Base-by-base conservation (phyloP, 75 land plant species). In the Picea glauca region DNA sequence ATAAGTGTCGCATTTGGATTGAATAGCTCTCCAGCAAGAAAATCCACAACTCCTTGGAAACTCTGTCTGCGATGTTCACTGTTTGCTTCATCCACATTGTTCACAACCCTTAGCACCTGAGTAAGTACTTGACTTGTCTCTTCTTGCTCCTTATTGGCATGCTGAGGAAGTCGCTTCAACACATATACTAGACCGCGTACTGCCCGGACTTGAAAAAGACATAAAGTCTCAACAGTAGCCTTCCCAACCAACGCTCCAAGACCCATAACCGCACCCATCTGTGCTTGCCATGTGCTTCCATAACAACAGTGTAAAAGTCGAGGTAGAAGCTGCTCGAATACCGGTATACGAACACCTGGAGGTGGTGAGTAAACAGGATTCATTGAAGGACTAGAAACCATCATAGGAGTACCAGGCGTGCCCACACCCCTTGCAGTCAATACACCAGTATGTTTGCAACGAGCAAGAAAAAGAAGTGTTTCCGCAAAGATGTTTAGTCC, bases 361-460 rank as follows among this genome's bases (percentile, higher is more conserved):
- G 99, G 99, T 58, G 98, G 99, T 65, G 99, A 98, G 86, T 92
- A 98, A 13, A 98, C 94, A 68, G 99, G 99, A 77, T 91, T 98
- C 90, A 93, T 84, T 54, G 99, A 98, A 26, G 99, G 99, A 79
- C 99, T 98, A 13, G 97, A 93, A 15, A 98, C 99, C 85, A 93
- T 89, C 99, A 98, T 95, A n/a, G 99, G 99, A 62, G 98, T 98
- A 73, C 90, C 87, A 50, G 99, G 98, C 11, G 93, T 97, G 75
- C 91, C 89, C 32, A 85, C 89, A 32, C 89, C 88, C 58, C 92
- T 83, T 62, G 94, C 80, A 83, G 86, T 88, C 64, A 87, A 56
- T 8, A 81, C 65, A 50, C 93, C 93, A 77, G 91, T 83, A 77
- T 95, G 96, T 86, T 95, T 98, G 33, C 93, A 74, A 12, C 96